Evolutionary conservation across 192 early-diverging fungal species (phyloP), one percentile per base, ranked within the genome.

Genomic region (Obelidium mucronatum): DNA sequence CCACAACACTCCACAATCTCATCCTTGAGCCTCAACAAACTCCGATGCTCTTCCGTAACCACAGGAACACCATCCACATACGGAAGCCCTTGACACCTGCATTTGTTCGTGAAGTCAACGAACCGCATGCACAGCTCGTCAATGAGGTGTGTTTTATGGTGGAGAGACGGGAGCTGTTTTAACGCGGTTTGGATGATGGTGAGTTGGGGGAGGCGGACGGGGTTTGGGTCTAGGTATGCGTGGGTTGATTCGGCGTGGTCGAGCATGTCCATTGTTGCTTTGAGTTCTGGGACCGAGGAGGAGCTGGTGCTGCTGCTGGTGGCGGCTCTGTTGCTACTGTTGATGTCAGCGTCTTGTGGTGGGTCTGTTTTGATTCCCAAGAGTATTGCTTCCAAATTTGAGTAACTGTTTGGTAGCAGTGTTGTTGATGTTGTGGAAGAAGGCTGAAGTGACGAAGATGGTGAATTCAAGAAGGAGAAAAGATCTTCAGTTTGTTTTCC

Each of bases 91-190:
- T 28, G 31, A 0, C 28, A 39, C 0, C 28, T 35, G 11, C 13
- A 64, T 40, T 64, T 64, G 11, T 24, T 40, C 17, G 62, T 40
- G 35, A 64, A 64, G 31, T 24, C n/a, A 24, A 40, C 39, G 35
- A 64, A 64, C 6, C 62, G 39, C 11, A 11, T 19, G 31, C 62
- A 34, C 34, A 64, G 31, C 36, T 64, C 62, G 62, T 64, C 62
- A 28, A 64, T 33, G 17, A 64, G 31, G 31, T 19, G 31, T 22
- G 31, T 11, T 19, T 22, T 39, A 3, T 5, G 8, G 11, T 64
- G 26, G n/a, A 64, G 34, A 34, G 62, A 64, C 11, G 62, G 62
- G 11, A 64, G 62, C 31, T 64, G 34, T 37, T 64, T 64, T 28
- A 64, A 33, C 36, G 62, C 62, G 31, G 34, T 5, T 64, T 64